A percentile compares a stretch with the other conserved stretches of the same genome.
Evolutionary conservation across 1,284 basidiomycete genomes (phyloP).

Genomic region (Puccinia coronata): DNA sequence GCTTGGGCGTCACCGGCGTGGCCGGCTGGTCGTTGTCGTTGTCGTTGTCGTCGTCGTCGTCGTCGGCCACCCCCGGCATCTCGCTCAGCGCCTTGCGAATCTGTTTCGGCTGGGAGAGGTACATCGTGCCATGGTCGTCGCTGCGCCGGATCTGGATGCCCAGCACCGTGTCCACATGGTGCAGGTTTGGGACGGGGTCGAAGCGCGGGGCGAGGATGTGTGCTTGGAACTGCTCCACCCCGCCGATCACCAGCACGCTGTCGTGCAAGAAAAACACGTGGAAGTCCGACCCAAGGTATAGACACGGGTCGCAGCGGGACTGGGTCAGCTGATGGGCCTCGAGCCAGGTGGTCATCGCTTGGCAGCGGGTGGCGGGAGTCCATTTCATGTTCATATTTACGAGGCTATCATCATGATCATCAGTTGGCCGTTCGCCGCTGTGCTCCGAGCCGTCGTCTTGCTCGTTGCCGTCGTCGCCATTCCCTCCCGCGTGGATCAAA

Average conservation of each 20-base stretch:
- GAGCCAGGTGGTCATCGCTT: neutral
- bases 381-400: no score
- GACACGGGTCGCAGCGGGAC: neutral
- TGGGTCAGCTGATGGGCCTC: neutral
- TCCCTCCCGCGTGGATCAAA: neutral
- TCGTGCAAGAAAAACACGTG: constrained; percentile 6
- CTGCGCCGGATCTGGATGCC: neutral
- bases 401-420: no score
- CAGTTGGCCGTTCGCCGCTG: no score
- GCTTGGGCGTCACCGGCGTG: neutral
- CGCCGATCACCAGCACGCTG: neutral
- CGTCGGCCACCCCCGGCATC: neutral
- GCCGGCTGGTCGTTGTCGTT: no score
- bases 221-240: neutral
- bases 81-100: neutral
- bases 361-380: neutral
- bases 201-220: neutral
- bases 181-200: neutral
- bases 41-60: neutral
- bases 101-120: neutral
- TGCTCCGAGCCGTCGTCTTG: neutral
- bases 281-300: neutral
- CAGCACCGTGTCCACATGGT: neutral
- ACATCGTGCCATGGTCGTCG: neutral
- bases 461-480: neutral